A percentile compares a stretch with the other conserved stretches of the same genome.
These are phyloP conservation scores for Coemansia aciculifera DNA, from an alignment of 192 early-diverging fungal species.

Conservation along the genomic window DNA sequence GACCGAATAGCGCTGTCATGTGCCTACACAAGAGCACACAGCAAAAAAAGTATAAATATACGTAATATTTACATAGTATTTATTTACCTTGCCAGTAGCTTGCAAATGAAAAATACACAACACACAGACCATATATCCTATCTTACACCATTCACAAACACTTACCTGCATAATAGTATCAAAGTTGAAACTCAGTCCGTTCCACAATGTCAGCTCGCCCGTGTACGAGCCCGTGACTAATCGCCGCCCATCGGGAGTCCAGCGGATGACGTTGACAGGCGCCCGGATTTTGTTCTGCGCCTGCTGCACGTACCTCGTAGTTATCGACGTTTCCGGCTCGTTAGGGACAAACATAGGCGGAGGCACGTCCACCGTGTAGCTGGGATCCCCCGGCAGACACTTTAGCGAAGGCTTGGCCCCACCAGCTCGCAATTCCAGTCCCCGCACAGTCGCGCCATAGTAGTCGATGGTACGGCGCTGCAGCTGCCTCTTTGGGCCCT, in stretches of 20 bases:
- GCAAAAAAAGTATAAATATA: neutral
- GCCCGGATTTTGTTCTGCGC: conserved; percentile 88
- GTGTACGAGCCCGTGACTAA: conserved; percentile 90
- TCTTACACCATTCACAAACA: neutral
- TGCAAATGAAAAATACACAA: conserved; percentile 9
- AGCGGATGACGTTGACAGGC: conserved; percentile 90
- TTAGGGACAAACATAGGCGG: conserved; percentile 56
- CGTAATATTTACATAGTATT: conserved; percentile 3
- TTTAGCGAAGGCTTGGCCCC: conserved; percentile 22
- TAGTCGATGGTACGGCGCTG: conserved; percentile 95
- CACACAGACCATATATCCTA: neutral
- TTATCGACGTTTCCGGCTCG: conserved; percentile 43
- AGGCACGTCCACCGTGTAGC: conserved; percentile 52
- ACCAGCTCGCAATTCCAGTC: conserved; percentile 56
- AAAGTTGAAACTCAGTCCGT: conserved; percentile 96
- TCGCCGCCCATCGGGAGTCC: conserved; percentile 95
- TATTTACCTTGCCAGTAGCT: conserved; percentile 6
- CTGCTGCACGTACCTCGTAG: conserved; percentile 39
- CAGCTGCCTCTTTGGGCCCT: conserved; percentile 83
- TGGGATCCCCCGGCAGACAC: conserved; percentile 38
- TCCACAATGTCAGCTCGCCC: conserved; percentile 98
- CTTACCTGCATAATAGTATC: conserved; percentile 88
- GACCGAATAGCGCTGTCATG: conserved; percentile 92
- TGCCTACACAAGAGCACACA: conserved; percentile 39
- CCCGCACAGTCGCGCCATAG: conserved; percentile 76